Evolutionary conservation across 495 filamentous ascomycete genomes (phyloP).

Genomic region (Penicillium herquei): DNA sequence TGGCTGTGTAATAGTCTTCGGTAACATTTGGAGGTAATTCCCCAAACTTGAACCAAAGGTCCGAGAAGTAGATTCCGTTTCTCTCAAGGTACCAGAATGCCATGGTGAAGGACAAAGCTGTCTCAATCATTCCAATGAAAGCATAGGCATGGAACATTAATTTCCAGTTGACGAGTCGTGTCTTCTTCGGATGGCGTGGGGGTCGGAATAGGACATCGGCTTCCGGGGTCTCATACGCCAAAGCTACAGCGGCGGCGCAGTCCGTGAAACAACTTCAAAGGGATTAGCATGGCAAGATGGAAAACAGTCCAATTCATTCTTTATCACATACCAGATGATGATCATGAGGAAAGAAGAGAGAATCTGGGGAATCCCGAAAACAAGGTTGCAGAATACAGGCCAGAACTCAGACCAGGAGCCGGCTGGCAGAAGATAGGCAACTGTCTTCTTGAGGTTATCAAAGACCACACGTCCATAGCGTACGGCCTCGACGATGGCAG

Average conservation of each 20-base stretch:
- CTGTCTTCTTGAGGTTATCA: slow-evolving; percentile 57
- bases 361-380: slow-evolving; percentile 67
- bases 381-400: slow-evolving; percentile 66
- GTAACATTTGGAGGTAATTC: slow-evolving; percentile 42
- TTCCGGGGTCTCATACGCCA: slow-evolving; percentile 61
- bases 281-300: not conserved
- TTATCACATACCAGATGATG: slow-evolving; percentile 54
- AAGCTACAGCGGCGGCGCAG: slow-evolving; percentile 54
- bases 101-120: slow-evolving; percentile 60
- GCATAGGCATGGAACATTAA: slow-evolving; percentile 63
- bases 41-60: slow-evolving; percentile 61
- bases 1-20: slow-evolving; percentile 42
- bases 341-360: slow-evolving; percentile 69
- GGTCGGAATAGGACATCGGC: slow-evolving; percentile 60
- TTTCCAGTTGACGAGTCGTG: slow-evolving; percentile 64
- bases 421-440: slow-evolving; percentile 58
- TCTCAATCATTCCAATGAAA: slow-evolving; percentile 61
- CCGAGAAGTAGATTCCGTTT: slow-evolving; percentile 43
- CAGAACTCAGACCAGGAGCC: slow-evolving; percentile 67
- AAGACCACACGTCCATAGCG: slow-evolving; percentile 48
- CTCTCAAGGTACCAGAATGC: slow-evolving; percentile 56
- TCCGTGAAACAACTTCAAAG: slow-evolving; percentile 58
- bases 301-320: not conserved
- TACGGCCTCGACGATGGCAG: slow-evolving; percentile 65
- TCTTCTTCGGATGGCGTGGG: slow-evolving; percentile 58